A percentile compares a stretch with the other conserved stretches of the same genome.
phyloP scores from a whole-genome alignment of 2,329 filamentous ascomycete species.

The Penicillium sp. region DNA sequence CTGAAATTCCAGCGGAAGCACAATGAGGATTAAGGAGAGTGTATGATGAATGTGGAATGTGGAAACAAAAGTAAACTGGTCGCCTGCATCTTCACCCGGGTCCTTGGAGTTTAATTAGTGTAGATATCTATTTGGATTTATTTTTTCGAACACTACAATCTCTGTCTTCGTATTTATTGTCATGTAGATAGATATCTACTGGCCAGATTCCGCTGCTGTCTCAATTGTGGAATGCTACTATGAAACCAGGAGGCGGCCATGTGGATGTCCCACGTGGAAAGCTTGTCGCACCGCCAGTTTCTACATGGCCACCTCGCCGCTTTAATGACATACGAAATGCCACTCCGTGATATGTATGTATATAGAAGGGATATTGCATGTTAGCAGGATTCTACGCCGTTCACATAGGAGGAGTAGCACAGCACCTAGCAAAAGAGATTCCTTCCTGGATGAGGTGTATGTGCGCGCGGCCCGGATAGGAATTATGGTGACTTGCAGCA shows the following conservation, averaged over 20 bases:
- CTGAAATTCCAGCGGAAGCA: constrained; percentile 59
- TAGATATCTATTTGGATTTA: constrained; percentile 29
- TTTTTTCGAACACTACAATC: constrained; percentile 9
- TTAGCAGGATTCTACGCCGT: too few relatives aligned
- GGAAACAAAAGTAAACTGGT: constrained; percentile 28
- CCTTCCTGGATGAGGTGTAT: not conserved
- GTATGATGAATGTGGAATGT: constrained; percentile 24
- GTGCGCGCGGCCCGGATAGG: constrained; percentile 18
- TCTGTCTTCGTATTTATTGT: too few relatives aligned
- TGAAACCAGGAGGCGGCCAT: not conserved
- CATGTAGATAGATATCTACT: too few relatives aligned
- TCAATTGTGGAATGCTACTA: not conserved
- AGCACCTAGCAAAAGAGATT: not conserved
- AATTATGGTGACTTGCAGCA: constrained; percentile 22
- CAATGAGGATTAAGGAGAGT: constrained; percentile 31
- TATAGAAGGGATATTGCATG: too few relatives aligned
- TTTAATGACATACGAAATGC: too few relatives aligned
- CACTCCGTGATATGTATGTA: too few relatives aligned
- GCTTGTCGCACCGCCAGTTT: not conserved
- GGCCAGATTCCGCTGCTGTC: too few relatives aligned
- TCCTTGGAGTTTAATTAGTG: constrained; percentile 28
- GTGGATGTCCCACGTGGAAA: constrained; percentile 5
- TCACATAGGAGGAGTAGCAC: constrained; percentile 3
- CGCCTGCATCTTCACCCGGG: constrained; percentile 28
- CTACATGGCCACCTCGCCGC: too few relatives aligned